Base-by-base conservation (phyloP, 805 yeast species). In the Candida methanosorbosa region DNA sequence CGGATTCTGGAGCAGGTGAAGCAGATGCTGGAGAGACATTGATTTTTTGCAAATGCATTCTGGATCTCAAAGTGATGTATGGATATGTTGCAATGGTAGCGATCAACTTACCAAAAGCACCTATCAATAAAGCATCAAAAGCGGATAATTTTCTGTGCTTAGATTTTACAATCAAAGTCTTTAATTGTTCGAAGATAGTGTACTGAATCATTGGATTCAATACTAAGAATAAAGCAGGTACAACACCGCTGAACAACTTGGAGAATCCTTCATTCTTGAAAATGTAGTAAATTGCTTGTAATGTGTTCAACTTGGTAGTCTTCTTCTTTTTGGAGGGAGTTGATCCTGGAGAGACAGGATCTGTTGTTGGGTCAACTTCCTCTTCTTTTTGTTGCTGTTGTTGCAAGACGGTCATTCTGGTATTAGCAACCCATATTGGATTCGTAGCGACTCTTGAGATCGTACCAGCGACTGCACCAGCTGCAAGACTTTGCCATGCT, bases 351-450 rank as follows among this genome's bases (percentile, higher is more conserved):
- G 23, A 21, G 8, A 11, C 8, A 11, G 23, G 11, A 11, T 8
- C 11, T 9, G 23, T 9, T 21, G 23, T 8, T 21, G 23, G 23
- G 11, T 8, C 11, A 9, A 11, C 8, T 9, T 21, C 23, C 4
- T n/a, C 12, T 21, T 29, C 19, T 34, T n/a, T 34, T 33, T 14
- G 24, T 25, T 22, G 50, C 40, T 37, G 41, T 59, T 57, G 37
- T 59, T 53, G 34, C 30, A 39, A 34, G 14, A 88, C 86, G 46
- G 94, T 83, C 72, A 81, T 76, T 51, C 95, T 71, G 3, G 97
- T 87, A 54, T 87, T 87, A 30, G 94, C 92, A 29, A 87, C 94
- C 97, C 97, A 87, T 45, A 85, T 76, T 18, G 97, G 97, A 56
- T 87, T 87, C 11, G 95, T 78, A 9, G 78, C 68, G 16, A 82